A percentile compares a stretch with the other conserved stretches of the same genome.
phyloP scores from a whole-genome alignment of 176 grass and related monocot species.

The Elymus sibiricus region DNA sequence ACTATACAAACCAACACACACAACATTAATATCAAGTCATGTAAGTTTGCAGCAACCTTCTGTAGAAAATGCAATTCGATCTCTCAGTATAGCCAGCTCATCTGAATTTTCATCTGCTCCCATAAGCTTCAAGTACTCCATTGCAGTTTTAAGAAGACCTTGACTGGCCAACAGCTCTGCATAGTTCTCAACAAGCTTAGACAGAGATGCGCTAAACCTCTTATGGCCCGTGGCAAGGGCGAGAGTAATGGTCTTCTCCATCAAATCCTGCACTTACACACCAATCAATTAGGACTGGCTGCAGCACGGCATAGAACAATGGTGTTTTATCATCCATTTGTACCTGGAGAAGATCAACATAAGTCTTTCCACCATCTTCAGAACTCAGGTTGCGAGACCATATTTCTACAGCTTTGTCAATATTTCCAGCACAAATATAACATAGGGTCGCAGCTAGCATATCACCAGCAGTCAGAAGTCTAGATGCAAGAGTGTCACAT shows the following conservation, averaged over 20 bases:
- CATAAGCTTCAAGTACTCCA: conserved; percentile 95
- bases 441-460: conserved; percentile 86
- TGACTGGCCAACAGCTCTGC: conserved; percentile 94
- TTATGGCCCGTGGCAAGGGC: conserved; percentile 90
- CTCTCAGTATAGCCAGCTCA: conserved; percentile 88
- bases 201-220: conserved; percentile 71
- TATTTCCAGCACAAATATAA: conserved; percentile 97
- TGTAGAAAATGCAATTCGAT: conserved; percentile 70
- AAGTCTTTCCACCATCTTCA: conserved; percentile 78
- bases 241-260: conserved; percentile 97
- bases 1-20: not conserved
- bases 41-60: conserved; percentile 39
- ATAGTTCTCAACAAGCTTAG: conserved; percentile 97
- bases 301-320: conserved; percentile 9
- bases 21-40: conserved; percentile 5
- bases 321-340: conserved; percentile 16
- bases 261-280: conserved; percentile 79
- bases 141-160: conserved; percentile 94
- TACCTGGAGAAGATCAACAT: conserved; percentile 99
- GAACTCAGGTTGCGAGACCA: conserved; percentile 84
- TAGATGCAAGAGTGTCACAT: conserved; percentile 82
- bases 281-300: conserved; percentile 18
- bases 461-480: conserved; percentile 70
- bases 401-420: conserved; percentile 97
- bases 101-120: conserved; percentile 79